Percentiles rank a stretch among this genome's conserved stretches.
Evolutionary conservation across 2,329 filamentous ascomycete genomes (phyloP).

Genomic region (Aspergillus sp.): DNA sequence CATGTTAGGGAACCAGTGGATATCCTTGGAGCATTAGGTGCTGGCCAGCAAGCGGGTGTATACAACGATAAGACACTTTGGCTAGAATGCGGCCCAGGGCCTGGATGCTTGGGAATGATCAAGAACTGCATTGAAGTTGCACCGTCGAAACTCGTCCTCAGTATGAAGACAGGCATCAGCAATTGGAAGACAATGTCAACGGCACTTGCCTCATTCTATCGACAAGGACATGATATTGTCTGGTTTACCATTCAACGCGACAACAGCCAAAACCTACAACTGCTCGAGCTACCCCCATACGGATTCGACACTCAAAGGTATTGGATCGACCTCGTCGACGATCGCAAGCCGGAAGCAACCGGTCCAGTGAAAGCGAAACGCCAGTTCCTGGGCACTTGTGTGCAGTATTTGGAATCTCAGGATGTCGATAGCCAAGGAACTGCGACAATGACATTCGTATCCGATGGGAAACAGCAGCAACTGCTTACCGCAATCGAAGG

Average conservation of each 20-base stretch:
- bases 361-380: too few relatives aligned
- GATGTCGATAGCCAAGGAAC: conserved; percentile 11
- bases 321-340: conserved; percentile 43
- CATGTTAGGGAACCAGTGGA: conserved; percentile 62
- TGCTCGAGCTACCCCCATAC: conserved; percentile 61
- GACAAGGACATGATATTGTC: conserved; percentile 55
- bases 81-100: conserved; percentile 65
- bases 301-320: conserved; percentile 64
- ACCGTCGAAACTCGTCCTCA: too few relatives aligned
- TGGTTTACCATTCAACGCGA: conserved; percentile 64
- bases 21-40: conserved; percentile 55
- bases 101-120: conserved; percentile 56
- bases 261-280: conserved; percentile 49
- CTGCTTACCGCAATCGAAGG: conserved; percentile 39
- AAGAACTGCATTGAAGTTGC: too few relatives aligned
- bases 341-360: not conserved
- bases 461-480: not conserved
- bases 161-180: too few relatives aligned
- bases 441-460: not conserved
- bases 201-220: conserved; percentile 54
- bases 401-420: conserved; percentile 52
- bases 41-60: conserved; percentile 49
- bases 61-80: conserved; percentile 60
- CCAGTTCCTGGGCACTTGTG: conserved; percentile 31
- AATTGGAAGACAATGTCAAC: too few relatives aligned